These are phyloP conservation scores for Botrytis sinoallii DNA, from an alignment of 2,329 filamentous ascomycete species.

Conservation along the genomic window DNA sequence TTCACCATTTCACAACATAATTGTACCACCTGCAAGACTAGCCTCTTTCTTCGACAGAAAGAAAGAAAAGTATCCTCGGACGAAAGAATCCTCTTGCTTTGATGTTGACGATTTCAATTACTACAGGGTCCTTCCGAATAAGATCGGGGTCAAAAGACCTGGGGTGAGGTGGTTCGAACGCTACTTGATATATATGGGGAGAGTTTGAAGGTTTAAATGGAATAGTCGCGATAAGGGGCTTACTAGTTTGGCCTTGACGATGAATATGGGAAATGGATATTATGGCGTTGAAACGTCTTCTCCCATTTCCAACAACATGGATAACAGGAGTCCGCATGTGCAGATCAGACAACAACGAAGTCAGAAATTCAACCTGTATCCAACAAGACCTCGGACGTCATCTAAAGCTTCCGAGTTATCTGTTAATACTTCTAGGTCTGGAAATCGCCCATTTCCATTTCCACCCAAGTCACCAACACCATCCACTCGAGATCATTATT, in stretches of 20 bases:
- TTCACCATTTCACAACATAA: constrained; percentile 11
- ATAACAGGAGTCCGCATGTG: constrained; percentile 20
- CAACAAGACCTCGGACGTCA: constrained; percentile 28
- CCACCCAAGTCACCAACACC: constrained; percentile 25
- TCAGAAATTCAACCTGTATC: constrained; percentile 36
- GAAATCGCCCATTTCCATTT: constrained; percentile 13
- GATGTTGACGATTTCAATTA: constrained; percentile 15
- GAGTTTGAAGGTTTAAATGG: constrained; percentile 10
- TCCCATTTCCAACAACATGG: constrained; percentile 12
- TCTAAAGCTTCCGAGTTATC: constrained; percentile 25
- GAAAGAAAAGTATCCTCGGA: constrained; percentile 1
- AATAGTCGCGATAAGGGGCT: constrained; percentile 6
- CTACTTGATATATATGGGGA: constrained; percentile 1
- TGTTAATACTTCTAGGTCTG: neutral
- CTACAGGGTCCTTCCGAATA: constrained; percentile 22
- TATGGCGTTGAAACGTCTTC: constrained; percentile 26
- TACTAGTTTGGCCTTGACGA: constrained; percentile 15
- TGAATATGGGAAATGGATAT: constrained; percentile 30
- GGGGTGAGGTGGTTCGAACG: constrained; percentile 17
- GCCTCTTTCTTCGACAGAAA: constrained; percentile 10
- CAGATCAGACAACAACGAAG: constrained; percentile 28
- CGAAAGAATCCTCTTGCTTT: constrained; percentile 4
- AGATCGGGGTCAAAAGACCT: constrained; percentile 23
- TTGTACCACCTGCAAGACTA: neutral
- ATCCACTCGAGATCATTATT: constrained; percentile 13